phyloP scores from a whole-genome alignment of 2,329 filamentous ascomycete species.

The Fusarium nematophilum region DNA sequence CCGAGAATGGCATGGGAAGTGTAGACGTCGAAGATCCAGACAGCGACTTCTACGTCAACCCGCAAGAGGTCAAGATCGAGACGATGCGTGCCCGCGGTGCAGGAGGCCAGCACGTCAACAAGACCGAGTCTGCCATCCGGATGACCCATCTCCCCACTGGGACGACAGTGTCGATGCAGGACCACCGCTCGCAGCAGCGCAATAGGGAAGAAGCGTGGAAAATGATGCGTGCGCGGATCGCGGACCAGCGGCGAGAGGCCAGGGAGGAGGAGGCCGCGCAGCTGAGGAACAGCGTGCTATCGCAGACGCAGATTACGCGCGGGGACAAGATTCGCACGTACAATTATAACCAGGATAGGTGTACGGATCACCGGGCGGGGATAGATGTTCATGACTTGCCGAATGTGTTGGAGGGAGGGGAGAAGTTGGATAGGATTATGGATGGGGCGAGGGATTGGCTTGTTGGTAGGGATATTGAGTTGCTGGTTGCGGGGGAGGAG shows the following conservation, averaged over 20 bases:
- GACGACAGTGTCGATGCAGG: conserved; percentile 90
- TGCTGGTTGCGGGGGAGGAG: conserved; percentile 73
- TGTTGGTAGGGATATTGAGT: conserved; percentile 77
- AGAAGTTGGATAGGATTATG: conserved; percentile 80
- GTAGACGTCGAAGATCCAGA: conserved; percentile 82
- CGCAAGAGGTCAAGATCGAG: conserved; percentile 83
- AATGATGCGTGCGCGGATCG: conserved; percentile 83
- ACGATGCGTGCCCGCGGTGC: conserved; percentile 93
- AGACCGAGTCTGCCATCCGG: conserved; percentile 94
- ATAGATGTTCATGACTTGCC: conserved; percentile 83
- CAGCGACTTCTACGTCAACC: conserved; percentile 91
- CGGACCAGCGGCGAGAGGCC: conserved; percentile 81
- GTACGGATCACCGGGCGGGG: conserved; percentile 89
- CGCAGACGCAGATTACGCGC: conserved; percentile 83
- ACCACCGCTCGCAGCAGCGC: conserved; percentile 87
- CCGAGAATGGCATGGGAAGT: conserved; percentile 61
- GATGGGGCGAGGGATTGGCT: conserved; percentile 82
- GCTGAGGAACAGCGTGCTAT: conserved; percentile 81
- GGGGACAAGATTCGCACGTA: conserved; percentile 96
- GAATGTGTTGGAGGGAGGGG: conserved; percentile 79
- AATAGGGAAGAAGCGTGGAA: conserved; percentile 92
- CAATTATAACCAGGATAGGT: conserved; percentile 79
- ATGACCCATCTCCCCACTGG: conserved; percentile 91
- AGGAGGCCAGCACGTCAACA: conserved; percentile 98
- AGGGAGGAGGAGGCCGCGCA: conserved; percentile 82